Evolutionary conservation across 164 flowering plant species (phyloP), one percentile per base, ranked within the genome.

Genomic region (Berberis thunbergii): DNA sequence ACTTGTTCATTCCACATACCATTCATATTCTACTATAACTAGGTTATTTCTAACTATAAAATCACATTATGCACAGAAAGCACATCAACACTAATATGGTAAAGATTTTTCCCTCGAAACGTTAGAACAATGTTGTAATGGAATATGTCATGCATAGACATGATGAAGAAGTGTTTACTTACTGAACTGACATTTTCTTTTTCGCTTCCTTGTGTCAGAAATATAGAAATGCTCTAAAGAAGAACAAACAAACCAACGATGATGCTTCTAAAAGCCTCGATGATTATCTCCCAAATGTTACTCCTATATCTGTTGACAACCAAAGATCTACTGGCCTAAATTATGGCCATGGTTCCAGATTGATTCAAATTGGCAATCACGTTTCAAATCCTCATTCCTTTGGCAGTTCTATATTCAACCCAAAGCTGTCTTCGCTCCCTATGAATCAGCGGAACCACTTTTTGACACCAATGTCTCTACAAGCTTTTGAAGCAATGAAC

Each of bases 141-240:
- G 26, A 26, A 26, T 26, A 26, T 26, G 26, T 26, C 49, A 46
- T 8, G 8, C 4, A 46, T 8, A 46, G 49, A 46, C 49, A 46
- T 46, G 4, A 4, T 8, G 4, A 4, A 4, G 4, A 4, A 46
- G 49, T 4, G 8, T 46, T 4, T 46, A 8, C 49, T 4, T 46
- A 46, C 6, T 46, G 49, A 46, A 46, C 49, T 46, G 8, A 4
- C 8, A 46, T 46, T 46, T 45, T 57, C 7, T 53, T 49, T 10
- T 4, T 59, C 3, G 4, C 4, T 46, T 39, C 41, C 55, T 69
- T 12, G 13, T 54, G 40, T 57, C 12, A 77, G 80, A 77, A 77
- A 58, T 72, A 42, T 41, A 69, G 80, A 62, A 64, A 41, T 10
- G 64, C 46, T 53, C 43, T 77, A 49, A 65, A 64, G 41, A 69